Evolutionary conservation across 2,329 filamentous ascomycete genomes (phyloP), one percentile per base, ranked within the genome.

Genomic region (Cladosporium sp.): DNA sequence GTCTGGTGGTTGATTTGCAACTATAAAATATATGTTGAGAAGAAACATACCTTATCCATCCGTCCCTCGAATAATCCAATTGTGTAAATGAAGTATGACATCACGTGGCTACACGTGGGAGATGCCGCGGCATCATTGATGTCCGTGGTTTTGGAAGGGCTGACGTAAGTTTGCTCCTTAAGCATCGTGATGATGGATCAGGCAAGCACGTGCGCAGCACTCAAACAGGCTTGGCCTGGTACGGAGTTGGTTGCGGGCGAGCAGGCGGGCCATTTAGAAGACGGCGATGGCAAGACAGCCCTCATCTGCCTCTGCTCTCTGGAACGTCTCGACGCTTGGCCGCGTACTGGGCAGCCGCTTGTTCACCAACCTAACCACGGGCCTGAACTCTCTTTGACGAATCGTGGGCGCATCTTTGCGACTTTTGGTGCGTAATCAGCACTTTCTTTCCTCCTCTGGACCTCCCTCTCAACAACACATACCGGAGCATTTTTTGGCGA

Each of bases 361-460:
- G 39, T 21, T 46, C 39, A 46, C n/a, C 39, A n/a, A 43, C n/a
- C 7, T 46, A 23, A 4, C 36, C 36, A 14, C 49, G 49, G 10
- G 28, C 25, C 51, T 54, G 7, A 54, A 28, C 26, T 54, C 51
- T 30, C 18, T 30, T 32, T 32, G 16, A 32, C 32, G 26, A 14
- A n/a, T 21, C 8, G n/a, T 13, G 3, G 26, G 28, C 26, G 18
- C 51, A 30, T 30, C 51, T 32, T 54, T 54, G 51, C 51, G 28
- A 54, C 51, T 46, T 46, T 54, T 54, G 51, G 51, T 54, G 51
- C 51, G 51, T 54, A 16, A n/a, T 30, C 51, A 21, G 26, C 18
- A 54, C 51, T 54, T 54, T 54, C 51, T 4, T 54, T 32, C 51
- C 3, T 54, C 21, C 32, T 23, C 28, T 30, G 8, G 3, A 32